A percentile compares a stretch with the other conserved stretches of the same genome.
Conservation (phyloP, 306 rosid genomes). For the Cucurbita moschata region DNA sequence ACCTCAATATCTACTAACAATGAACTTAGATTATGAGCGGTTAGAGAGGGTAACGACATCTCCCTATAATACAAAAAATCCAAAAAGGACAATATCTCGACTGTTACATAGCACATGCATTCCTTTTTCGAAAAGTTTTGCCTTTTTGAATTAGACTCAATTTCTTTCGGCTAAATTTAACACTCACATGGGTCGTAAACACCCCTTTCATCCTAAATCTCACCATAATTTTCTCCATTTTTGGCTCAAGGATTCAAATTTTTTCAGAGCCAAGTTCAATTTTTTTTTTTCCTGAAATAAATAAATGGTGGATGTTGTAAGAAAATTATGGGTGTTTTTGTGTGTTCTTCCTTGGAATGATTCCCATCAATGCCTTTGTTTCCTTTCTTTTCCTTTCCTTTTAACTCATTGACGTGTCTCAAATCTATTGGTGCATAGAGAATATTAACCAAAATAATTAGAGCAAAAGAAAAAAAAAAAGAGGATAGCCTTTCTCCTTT, state of each 20-base stretch:
- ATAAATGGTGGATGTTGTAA: background rate
- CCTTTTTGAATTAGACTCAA: conserved; percentile 28
- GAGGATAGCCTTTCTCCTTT: background rate
- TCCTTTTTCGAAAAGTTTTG: background rate
- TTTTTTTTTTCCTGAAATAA: background rate
- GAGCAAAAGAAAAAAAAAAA: background rate
- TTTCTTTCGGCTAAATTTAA: conserved; percentile 10
- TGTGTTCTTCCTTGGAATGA: background rate
- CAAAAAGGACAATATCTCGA: no score
- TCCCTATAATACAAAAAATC: no score
- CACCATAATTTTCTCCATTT: background rate
- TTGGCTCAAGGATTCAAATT: background rate
- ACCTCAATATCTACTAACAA: no score
- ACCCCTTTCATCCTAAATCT: background rate
- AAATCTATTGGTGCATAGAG: background rate
- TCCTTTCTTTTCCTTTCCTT: background rate
- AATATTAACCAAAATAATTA: background rate
- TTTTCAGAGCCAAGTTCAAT: background rate
- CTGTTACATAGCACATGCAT: background rate
- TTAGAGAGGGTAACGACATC: no score
- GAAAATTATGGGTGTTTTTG: background rate
- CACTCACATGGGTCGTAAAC: no score
- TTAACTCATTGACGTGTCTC: background rate
- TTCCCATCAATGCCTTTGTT: background rate
- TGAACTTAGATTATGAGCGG: no score